phyloP scores from a whole-genome alignment of 768 basidiomycete species.

The Solioccasus polychromus region DNA sequence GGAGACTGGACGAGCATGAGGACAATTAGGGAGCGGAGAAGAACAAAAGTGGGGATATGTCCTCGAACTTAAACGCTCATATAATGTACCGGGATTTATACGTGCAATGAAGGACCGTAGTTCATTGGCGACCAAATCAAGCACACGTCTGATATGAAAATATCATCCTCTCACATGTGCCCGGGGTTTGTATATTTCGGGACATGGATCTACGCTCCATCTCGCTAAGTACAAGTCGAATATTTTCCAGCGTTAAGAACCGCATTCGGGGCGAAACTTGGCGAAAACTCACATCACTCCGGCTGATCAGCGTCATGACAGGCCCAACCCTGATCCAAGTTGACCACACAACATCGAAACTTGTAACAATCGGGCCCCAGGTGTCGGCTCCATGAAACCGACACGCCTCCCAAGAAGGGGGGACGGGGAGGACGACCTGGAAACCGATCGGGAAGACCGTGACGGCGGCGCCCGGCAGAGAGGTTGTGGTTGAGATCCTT shows the following conservation, averaged over 20 bases:
- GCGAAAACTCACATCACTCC: conserved; percentile 11
- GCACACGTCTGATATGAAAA: conserved; percentile 33
- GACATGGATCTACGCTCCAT: conserved; percentile 27
- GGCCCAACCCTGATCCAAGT: conserved; percentile 17
- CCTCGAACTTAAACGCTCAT: conserved; percentile 18
- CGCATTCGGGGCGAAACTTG: conserved; percentile 18
- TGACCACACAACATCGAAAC: conserved; percentile 5
- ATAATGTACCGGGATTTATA: conserved; percentile 30
- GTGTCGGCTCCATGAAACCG: conserved; percentile 15
- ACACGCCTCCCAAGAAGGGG: conserved; percentile 6
- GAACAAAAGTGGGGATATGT: conserved; percentile 20
- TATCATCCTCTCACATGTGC: conserved; percentile 30
- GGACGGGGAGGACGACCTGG: conserved; percentile 8
- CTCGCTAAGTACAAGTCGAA: conserved; percentile 19
- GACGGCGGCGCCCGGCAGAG: conserved; percentile 26
- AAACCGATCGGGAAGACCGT: conserved; percentile 19
- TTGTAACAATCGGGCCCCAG: conserved; percentile 14
- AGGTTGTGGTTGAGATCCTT: conserved; percentile 14
- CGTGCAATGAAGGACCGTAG: conserved; percentile 24
- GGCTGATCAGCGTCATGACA: conserved; percentile 18
- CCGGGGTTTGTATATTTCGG: conserved; percentile 27
- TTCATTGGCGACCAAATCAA: conserved; percentile 34
- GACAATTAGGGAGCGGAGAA: conserved; percentile 9
- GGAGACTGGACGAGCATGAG: conserved; percentile 12
- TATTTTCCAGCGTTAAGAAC: conserved; percentile 17